phyloP scores from a whole-genome alignment of 108 stramenopile species.

The Nannochloropsis gaditana region DNA sequence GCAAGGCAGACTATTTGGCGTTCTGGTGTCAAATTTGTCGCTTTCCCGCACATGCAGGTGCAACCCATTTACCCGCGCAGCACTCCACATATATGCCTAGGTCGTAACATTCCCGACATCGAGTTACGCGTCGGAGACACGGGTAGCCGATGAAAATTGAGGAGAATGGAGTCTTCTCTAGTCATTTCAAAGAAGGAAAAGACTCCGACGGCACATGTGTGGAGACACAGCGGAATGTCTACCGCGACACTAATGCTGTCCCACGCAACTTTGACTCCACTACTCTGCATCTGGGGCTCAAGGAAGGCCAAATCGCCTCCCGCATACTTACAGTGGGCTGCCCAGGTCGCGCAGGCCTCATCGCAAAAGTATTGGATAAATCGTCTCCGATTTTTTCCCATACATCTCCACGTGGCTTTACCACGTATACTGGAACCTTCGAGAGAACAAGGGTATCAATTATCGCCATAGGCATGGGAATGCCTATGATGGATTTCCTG shows the following conservation, averaged over 20 bases:
- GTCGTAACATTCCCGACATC: too few species aligned
- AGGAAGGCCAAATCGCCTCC: slow-evolving; percentile 30
- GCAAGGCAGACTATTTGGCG: too few species aligned
- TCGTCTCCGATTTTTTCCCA: neutral
- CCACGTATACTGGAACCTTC: slow-evolving; percentile 49
- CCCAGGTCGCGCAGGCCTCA: neutral
- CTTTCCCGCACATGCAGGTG: too few species aligned
- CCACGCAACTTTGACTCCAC: neutral
- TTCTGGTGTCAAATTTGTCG: too few species aligned
- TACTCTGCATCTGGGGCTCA: neutral
- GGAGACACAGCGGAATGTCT: neutral
- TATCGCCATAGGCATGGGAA: slow-evolving; percentile 52
- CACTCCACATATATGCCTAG: too few species aligned
- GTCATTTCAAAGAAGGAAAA: too few species aligned
- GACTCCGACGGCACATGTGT: too few species aligned
- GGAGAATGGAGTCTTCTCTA: too few species aligned
- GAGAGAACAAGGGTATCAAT: slow-evolving; percentile 48
- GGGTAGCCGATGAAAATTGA: too few species aligned
- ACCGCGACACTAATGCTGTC: neutral
- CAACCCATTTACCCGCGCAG: too few species aligned
- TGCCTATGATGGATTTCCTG: slow-evolving; percentile 54
- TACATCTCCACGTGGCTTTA: slow-evolving; percentile 40
- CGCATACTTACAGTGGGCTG: slow-evolving; percentile 28
- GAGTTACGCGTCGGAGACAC: too few species aligned
- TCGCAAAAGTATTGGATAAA: slow-evolving; percentile 21